A percentile compares a stretch with the other conserved stretches of the same genome.
These are phyloP conservation scores for Aplosporella prunicola DNA, from an alignment of 2,329 filamentous ascomycete species.

Conservation along the genomic window DNA sequence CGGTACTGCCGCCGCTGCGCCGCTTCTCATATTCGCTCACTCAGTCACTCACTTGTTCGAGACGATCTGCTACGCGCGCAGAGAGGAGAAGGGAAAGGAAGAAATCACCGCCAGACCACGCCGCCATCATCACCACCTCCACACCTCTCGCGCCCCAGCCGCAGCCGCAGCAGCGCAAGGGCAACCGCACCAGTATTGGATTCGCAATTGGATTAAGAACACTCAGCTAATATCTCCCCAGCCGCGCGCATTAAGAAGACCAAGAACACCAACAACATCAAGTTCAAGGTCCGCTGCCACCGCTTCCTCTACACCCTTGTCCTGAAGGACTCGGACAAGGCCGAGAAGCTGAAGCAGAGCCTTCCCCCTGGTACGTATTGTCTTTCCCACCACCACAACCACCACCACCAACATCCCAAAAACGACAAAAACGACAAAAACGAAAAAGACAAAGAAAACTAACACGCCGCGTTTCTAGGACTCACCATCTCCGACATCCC, in stretches of 20 bases:
- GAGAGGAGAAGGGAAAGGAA: too few species aligned
- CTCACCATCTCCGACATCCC: conserved; percentile 51
- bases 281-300: conserved; percentile 99
- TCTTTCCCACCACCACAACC: background rate
- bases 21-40: too few species aligned
- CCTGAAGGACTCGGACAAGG: conserved; percentile 98
- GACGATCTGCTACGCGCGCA: too few species aligned
- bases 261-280: conserved; percentile 82
- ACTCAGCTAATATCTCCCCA: conserved; percentile 16
- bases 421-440: background rate
- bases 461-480: conserved; percentile 30
- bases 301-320: conserved; percentile 95
- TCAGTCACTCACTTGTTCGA: too few species aligned
- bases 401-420: background rate
- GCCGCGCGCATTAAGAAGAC: conserved; percentile 67
- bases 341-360: conserved; percentile 99
- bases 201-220: too few species aligned
- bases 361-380: conserved; percentile 78
- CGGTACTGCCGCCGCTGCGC: too few species aligned
- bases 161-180: too few species aligned
- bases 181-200: too few species aligned
- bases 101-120: too few species aligned
- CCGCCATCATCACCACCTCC: too few species aligned
- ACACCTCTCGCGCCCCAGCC: too few species aligned
- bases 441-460: background rate